Base-by-base conservation (phyloP, 495 filamentous ascomycete species). In the Penicillium robsamsonii region DNA sequence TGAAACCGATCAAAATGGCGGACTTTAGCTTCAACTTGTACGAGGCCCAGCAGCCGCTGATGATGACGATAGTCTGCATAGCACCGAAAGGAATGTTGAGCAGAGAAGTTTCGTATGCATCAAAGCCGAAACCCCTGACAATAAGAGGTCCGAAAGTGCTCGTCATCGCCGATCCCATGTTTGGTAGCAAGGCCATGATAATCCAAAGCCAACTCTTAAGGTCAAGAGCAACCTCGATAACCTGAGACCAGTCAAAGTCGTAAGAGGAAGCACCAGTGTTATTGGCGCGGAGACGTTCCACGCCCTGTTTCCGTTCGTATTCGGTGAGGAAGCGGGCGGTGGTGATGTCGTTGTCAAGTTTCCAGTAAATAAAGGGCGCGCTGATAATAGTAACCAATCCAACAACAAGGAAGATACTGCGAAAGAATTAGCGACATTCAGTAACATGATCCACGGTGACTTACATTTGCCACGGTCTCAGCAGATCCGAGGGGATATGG, bases 381-480 rank as follows among this genome's bases (percentile, higher is more conserved):
- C n/a, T 44, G 42, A 44, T 10, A 22, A 44, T 44, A 15, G 42
- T 44, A 24, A 44, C 13, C 11, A 44, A 25, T 15, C 42, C 42
- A 15, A 44, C 42, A 15, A 44, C 42, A 17, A 44, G 20, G 22
- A 44, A 44, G 12, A 44, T 44, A 6, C 42, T 44, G 6, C 11
- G 3, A 0, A 15, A n/a, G 0, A 11, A 44, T 44, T 15, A 44
- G 42, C 5, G 4, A 25, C 12, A 6, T 12, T 10, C 17, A 4
- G 11, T 6, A 25, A 5, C 12, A 11, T 2, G 11, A 20, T 7
- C 1, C 11, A 18, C 8, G 4, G 18, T 22, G 1, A 18, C 18
- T 42, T 44, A 44, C 42, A 31, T 46, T 31, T 46, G 45, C 45
- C 45, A 46, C 2, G 25, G 25, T 12, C 5, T n/a, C 45, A 46